These are phyloP conservation scores for Fraxinus dipetala DNA, from an alignment of 305 asterid species.

Conservation along the genomic window DNA sequence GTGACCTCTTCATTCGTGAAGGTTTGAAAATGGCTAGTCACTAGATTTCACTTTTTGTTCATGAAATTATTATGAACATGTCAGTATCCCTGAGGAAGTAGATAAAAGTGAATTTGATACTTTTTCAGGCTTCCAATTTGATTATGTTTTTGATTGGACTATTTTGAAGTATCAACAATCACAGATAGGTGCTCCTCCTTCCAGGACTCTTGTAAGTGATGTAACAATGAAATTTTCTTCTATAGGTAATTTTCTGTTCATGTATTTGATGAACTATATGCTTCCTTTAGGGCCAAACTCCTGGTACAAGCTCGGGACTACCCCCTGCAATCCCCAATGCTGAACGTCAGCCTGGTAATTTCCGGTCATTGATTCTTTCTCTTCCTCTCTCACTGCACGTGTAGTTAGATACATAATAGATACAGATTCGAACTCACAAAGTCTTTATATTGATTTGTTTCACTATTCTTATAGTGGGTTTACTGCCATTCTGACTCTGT, in stretches of 20 bases:
- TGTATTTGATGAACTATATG: slow-evolving; percentile 4
- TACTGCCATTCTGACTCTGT: not conserved
- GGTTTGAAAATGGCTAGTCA: slow-evolving; percentile 41
- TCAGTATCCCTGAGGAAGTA: not conserved
- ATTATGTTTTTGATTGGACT: slow-evolving; percentile 96
- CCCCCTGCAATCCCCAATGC: slow-evolving; percentile 79
- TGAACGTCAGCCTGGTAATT: slow-evolving; percentile 61
- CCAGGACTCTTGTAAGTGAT: slow-evolving; percentile 66
- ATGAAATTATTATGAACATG: not conserved
- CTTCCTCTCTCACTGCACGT: not conserved
- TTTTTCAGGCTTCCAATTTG: slow-evolving; percentile 82
- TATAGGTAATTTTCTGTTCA: slow-evolving; percentile 3
- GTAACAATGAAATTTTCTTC: not conserved
- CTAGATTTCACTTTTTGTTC: not conserved
- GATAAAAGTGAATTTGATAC: not conserved
- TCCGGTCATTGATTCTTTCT: not conserved
- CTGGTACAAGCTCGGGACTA: slow-evolving; percentile 83
- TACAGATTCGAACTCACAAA: not conserved
- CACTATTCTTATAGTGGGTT: not conserved
- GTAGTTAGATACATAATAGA: not conserved
- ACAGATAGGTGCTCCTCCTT: slow-evolving; percentile 83
- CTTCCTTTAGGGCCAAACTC: slow-evolving; percentile 60
- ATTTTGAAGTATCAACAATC: slow-evolving; percentile 95
- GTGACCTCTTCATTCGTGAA: slow-evolving; percentile 96
- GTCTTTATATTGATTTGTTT: not conserved